phyloP scores from a whole-genome alignment of 139 green algal genomes.

The Edaphochlamys debaryana region DNA sequence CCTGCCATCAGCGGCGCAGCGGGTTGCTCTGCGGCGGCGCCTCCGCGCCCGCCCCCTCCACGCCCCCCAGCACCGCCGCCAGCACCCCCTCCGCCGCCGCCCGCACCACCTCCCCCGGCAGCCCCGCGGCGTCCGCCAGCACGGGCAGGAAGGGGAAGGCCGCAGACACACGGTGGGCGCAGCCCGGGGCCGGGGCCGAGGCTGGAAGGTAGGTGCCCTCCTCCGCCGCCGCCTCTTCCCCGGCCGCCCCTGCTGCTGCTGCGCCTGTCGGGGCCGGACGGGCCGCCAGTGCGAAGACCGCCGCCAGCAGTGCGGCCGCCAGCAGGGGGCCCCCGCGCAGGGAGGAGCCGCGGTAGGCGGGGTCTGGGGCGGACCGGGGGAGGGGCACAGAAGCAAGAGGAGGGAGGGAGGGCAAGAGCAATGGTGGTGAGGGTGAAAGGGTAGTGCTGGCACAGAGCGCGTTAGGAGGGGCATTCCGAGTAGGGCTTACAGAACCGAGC shows the following conservation, averaged over 20 bases:
- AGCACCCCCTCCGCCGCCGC: background rate
- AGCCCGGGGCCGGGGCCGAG: background rate
- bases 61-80: background rate
- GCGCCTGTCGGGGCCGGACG: background rate
- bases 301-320: background rate
- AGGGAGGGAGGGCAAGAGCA: no score
- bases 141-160: background rate
- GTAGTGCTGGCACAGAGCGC: no score
- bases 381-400: no score
- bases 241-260: no score
- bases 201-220: no score
- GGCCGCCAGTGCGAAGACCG: background rate
- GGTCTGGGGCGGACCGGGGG: background rate
- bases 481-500: no score
- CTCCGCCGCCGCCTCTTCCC: no score
- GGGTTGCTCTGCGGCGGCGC: background rate
- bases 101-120: background rate
- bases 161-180: background rate
- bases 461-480: no score
- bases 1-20: no score
- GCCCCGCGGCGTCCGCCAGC: background rate
- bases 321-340: background rate
- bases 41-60: background rate
- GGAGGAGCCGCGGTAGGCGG: background rate
- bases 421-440: no score